Evolutionary conservation across 108 stramenopile species (phyloP).

Genomic region (Fragilaria radians): DNA sequence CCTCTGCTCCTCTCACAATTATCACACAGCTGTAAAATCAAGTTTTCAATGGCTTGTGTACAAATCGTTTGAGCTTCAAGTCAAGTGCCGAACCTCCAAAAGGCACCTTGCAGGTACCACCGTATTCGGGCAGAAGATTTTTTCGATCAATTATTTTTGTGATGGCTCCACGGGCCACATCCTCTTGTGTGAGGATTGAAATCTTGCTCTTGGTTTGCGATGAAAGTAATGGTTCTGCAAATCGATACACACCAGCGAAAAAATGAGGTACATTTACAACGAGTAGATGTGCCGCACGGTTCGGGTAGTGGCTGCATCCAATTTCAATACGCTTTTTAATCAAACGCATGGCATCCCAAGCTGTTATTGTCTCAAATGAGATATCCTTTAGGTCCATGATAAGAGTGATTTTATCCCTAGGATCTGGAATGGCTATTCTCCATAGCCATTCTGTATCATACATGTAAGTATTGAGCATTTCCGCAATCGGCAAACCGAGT

Average conservation of each 20-base stretch:
- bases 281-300: slow-evolving; percentile 3
- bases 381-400: slow-evolving; percentile 1
- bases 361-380: neutral
- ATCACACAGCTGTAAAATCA: neutral
- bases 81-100: neutral
- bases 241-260: neutral
- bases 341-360: slow-evolving; percentile 4
- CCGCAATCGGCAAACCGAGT: neutral
- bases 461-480: neutral
- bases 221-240: slow-evolving; percentile 1
- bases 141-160: neutral
- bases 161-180: neutral
- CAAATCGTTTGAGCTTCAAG: neutral
- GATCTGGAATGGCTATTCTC: neutral
- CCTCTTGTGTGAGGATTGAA: slow-evolving; percentile 3
- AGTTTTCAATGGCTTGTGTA: neutral
- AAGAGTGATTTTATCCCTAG: neutral
- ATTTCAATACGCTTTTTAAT: slow-evolving; percentile 2
- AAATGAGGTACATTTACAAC: slow-evolving; percentile 3
- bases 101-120: slow-evolving; percentile 2
- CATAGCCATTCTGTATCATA: slow-evolving; percentile 5
- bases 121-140: slow-evolving; percentile 4
- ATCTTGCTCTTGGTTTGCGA: slow-evolving; percentile 2
- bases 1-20: too few species aligned
- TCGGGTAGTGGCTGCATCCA: slow-evolving; percentile 8